Evolutionary conservation across 1,139 yeast species (phyloP).

Genomic region (Nakaseomyces sp.): DNA sequence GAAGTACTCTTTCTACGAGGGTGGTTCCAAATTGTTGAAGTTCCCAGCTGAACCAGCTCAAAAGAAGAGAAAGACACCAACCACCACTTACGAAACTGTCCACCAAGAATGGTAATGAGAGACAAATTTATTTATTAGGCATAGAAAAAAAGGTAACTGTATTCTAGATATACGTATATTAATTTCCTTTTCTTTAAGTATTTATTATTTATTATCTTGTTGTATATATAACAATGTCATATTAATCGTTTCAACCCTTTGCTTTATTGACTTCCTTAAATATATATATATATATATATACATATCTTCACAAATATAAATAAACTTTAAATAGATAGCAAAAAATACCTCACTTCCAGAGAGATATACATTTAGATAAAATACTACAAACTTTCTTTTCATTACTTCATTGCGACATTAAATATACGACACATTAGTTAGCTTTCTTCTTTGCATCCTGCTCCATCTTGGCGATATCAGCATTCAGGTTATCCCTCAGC

Average conservation of each 20-base stretch:
- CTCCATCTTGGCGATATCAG: conserved; percentile 14
- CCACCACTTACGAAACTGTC: conserved; percentile 45
- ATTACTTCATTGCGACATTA: too few relatives aligned
- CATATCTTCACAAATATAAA: too few relatives aligned
- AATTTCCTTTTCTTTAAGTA: background rate
- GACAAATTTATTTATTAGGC: background rate
- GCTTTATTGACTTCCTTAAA: background rate
- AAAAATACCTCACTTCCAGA: too few relatives aligned
- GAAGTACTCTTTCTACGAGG: conserved; percentile 84
- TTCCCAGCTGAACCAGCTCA: conserved; percentile 47
- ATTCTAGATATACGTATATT: background rate
- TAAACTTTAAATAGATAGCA: too few relatives aligned
- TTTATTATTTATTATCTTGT: background rate
- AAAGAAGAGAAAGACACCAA: conserved; percentile 49
- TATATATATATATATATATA: background rate
- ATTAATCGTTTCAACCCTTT: background rate
- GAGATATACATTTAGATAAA: too few relatives aligned
- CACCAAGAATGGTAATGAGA: conserved; percentile 72
- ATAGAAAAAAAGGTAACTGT: too few relatives aligned
- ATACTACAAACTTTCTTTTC: too few relatives aligned
- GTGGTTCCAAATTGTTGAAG: conserved; percentile 59
- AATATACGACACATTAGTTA: too few relatives aligned
- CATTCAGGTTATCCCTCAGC: conserved; percentile 48
- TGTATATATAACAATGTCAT: background rate
- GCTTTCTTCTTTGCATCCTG: conserved; percentile 34